These are phyloP conservation scores for Malania oleifera DNA, from an alignment of 164 flowering plant species.

Conservation along the genomic window DNA sequence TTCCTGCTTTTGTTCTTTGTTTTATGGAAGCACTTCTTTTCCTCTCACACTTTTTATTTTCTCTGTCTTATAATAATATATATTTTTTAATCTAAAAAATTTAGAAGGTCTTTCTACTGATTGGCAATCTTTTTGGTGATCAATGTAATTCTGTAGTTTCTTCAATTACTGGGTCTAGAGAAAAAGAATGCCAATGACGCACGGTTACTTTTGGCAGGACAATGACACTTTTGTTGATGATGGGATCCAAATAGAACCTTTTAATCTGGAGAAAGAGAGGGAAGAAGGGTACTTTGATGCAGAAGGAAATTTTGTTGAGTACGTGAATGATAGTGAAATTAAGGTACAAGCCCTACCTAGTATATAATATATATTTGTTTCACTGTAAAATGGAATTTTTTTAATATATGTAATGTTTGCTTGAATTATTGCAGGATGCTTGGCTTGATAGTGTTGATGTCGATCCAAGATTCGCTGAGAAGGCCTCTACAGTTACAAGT, in stretches of 20 bases:
- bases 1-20: background rate
- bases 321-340: constrained; percentile 46
- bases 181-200: constrained; percentile 15
- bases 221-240: constrained; percentile 60
- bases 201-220: constrained; percentile 50
- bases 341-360: too few relatives aligned
- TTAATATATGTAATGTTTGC: constrained; percentile 2
- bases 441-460: constrained; percentile 91
- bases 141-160: constrained; percentile 17
- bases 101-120: background rate
- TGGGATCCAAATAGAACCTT: constrained; percentile 79
- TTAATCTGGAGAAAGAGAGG: constrained; percentile 78
- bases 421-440: constrained; percentile 61
- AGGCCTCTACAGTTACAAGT: constrained; percentile 9
- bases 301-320: constrained; percentile 81
- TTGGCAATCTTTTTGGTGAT: constrained; percentile 12
- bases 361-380: background rate
- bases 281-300: constrained; percentile 96
- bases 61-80: background rate
- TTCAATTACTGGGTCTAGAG: constrained; percentile 16
- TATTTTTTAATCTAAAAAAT: too few relatives aligned
- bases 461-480: constrained; percentile 36
- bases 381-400: background rate
- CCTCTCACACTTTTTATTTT: background rate
- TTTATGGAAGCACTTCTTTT: constrained; percentile 5